A percentile compares a stretch with the other conserved stretches of the same genome.
These are phyloP conservation scores for Phytophthora sansomeana DNA, from an alignment of 352 stramenopile species.

Conservation along the genomic window DNA sequence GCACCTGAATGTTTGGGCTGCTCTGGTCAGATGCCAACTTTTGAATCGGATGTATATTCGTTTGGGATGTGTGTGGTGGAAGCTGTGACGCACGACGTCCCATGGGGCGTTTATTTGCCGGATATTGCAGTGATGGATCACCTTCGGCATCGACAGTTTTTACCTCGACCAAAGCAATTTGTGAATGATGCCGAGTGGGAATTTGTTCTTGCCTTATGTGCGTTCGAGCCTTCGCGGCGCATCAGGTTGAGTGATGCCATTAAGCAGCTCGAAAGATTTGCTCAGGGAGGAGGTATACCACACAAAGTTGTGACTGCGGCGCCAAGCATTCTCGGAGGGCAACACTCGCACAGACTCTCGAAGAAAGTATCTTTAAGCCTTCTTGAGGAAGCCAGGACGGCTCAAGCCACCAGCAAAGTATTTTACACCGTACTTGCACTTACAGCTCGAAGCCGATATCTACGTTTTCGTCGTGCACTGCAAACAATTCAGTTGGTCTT, in stretches of 20 bases:
- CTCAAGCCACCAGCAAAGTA: not conserved
- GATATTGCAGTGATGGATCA: slow-evolving; percentile 19
- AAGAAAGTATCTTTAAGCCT: slow-evolving; percentile 3
- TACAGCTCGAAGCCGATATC: not conserved
- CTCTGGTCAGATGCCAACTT: slow-evolving; percentile 9
- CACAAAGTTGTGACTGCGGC: not conserved
- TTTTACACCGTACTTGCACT: not conserved
- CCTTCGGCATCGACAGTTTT: slow-evolving; percentile 13
- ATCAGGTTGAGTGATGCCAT: slow-evolving; percentile 11
- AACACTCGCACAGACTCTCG: not conserved
- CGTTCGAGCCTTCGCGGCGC: slow-evolving; percentile 18
- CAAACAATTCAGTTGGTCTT: slow-evolving; percentile 4
- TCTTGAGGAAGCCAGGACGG: not conserved
- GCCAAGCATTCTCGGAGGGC: not conserved
- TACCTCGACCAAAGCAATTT: slow-evolving; percentile 10
- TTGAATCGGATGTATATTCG: slow-evolving; percentile 53
- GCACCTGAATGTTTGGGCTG: slow-evolving; percentile 39
- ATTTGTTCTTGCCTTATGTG: slow-evolving; percentile 23
- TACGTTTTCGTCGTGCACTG: slow-evolving; percentile 4
- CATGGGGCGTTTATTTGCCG: slow-evolving; percentile 13
- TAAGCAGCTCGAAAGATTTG: slow-evolving; percentile 10
- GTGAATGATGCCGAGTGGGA: slow-evolving; percentile 14
- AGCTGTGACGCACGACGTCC: slow-evolving; percentile 14
- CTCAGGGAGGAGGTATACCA: not conserved
- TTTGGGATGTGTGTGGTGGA: slow-evolving; percentile 65